Percentiles rank a stretch among this genome's conserved stretches.
Evolutionary conservation across 2,329 filamentous ascomycete species (phyloP).

Genomic region (Mycosphaerella sp.): DNA sequence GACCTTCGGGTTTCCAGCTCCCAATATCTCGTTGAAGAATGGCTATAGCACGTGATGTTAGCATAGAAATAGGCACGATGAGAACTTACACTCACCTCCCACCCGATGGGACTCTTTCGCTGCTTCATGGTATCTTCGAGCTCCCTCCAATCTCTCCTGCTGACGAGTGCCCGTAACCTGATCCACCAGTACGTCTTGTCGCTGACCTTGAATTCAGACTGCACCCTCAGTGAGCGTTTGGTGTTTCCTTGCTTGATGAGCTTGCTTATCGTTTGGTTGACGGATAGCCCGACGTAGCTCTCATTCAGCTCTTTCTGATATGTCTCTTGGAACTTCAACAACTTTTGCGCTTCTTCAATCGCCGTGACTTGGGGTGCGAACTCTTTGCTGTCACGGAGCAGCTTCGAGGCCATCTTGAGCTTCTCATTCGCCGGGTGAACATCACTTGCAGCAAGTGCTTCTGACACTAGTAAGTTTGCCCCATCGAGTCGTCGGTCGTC

Average conservation of each 20-base stretch:
- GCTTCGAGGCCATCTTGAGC: slow-evolving; percentile 74
- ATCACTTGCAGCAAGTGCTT: slow-evolving; percentile 70
- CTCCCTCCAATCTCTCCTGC: slow-evolving; percentile 85
- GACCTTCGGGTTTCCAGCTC: slow-evolving; percentile 82
- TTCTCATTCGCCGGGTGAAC: slow-evolving; percentile 71
- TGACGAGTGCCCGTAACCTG: slow-evolving; percentile 78
- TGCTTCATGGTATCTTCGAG: slow-evolving; percentile 75
- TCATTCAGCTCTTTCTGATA: slow-evolving; percentile 72
- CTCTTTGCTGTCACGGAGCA: slow-evolving; percentile 80
- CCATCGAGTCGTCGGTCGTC: slow-evolving; percentile 87
- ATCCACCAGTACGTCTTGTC: slow-evolving; percentile 88
- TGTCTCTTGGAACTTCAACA: slow-evolving; percentile 79
- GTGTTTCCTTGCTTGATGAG: slow-evolving; percentile 75
- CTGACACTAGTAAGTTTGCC: slow-evolving; percentile 76
- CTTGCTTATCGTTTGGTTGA: slow-evolving; percentile 89
- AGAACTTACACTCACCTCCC: slow-evolving; percentile 62
- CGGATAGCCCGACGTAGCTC: slow-evolving; percentile 69
- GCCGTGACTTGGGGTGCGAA: slow-evolving; percentile 65
- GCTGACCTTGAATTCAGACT: slow-evolving; percentile 85
- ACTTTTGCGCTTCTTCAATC: slow-evolving; percentile 70
- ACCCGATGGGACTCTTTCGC: slow-evolving; percentile 87
- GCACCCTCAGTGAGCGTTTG: slow-evolving; percentile 79
- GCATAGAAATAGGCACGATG: not conserved
- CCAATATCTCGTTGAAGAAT: slow-evolving; percentile 83
- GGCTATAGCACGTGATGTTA: slow-evolving; percentile 49